Evolutionary conservation across 306 rosid genomes (phyloP), one percentile per base, ranked within the genome.

Genomic region (Vigna mungo): DNA sequence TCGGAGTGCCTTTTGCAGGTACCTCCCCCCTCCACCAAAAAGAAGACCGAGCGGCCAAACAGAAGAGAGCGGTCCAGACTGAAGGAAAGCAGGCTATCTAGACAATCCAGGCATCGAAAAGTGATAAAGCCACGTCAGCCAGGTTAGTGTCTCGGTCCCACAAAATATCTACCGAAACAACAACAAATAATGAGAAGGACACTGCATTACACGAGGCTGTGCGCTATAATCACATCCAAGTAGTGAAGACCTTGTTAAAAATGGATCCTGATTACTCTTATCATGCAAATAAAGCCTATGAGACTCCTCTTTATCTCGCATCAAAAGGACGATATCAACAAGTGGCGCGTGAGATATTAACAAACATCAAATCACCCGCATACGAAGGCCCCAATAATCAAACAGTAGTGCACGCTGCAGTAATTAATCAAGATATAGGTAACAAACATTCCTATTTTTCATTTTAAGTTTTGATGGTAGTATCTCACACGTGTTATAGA

Each of bases 271-370:
- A 43, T 6, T n/a, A 2, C 18, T 18, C 17, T 0, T 9, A 63
- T 34, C 20, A 2, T 49, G 51, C 20, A 8, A 75, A 75, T 36
- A 51, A 9, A 4, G 44, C 39, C 9, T 17, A 61, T 0, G 78
- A 58, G 68, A 73, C 78, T 1, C 78, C 68, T 2, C 78, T 73
- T 58, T 58, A 56, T 23, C n/a, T 73, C 0, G 78, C 78, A 13
- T 16, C 37, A 6, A 27, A 34, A 34, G 7, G 7, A 34, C 6
- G 1, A 34, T 5, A 34, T 4, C 5, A 34, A 1, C 6, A 34
- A 34, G 3, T 48, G 7, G 62, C 32, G 37, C 0, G 0, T 2
- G 8, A 30, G 11, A 74, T 59, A 16, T 46, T 60, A 14, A 4
- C 7, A 3, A 46, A 5, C 6, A 9, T 61, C 4, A 11, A 25